Percentiles rank a stretch among this genome's conserved stretches.
Conservation (phyloP, 2,329 filamentous ascomycete genomes). For the Amauroascus verrucosus region DNA sequence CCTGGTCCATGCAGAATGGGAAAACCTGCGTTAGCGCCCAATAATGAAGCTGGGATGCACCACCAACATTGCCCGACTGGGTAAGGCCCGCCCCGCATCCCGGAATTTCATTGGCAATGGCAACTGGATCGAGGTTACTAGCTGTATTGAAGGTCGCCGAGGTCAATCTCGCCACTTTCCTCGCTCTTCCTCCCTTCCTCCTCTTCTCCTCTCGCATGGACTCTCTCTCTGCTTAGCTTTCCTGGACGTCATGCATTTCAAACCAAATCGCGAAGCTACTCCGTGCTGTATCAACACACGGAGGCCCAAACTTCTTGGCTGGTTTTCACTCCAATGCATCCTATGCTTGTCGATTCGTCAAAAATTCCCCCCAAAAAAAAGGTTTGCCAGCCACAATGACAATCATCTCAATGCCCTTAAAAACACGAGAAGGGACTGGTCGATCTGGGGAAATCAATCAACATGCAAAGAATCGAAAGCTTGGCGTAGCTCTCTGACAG, state of each 20-base stretch:
- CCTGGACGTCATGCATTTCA: neutral
- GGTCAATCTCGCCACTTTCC: neutral
- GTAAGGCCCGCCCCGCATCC: neutral
- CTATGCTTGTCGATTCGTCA: no score
- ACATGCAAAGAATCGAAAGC: slow-evolving; percentile 2
- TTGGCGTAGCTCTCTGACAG: neutral
- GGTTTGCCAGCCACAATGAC: neutral
- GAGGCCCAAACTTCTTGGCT: neutral
- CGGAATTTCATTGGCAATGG: neutral
- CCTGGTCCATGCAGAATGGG: neutral
- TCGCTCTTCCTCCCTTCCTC: neutral
- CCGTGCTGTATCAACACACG: neutral
- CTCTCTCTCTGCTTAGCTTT: neutral
- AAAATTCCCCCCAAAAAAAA: no score
- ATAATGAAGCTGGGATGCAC: neutral
- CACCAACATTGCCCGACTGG: neutral
- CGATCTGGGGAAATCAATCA: slow-evolving; percentile 2
- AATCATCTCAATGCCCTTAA: no score
- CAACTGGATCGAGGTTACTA: slow-evolving; percentile 4
- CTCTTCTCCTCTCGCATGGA: neutral
- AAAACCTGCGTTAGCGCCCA: no score
- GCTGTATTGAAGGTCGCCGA: slow-evolving; percentile 4
- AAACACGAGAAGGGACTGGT: neutral
- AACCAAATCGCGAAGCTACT: neutral
- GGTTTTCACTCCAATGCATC: no score